Percentiles rank a stretch among this genome's conserved stretches.
phyloP scores from a whole-genome alignment of 2,329 filamentous ascomycete species.

The Pyricularia pennisetigena region DNA sequence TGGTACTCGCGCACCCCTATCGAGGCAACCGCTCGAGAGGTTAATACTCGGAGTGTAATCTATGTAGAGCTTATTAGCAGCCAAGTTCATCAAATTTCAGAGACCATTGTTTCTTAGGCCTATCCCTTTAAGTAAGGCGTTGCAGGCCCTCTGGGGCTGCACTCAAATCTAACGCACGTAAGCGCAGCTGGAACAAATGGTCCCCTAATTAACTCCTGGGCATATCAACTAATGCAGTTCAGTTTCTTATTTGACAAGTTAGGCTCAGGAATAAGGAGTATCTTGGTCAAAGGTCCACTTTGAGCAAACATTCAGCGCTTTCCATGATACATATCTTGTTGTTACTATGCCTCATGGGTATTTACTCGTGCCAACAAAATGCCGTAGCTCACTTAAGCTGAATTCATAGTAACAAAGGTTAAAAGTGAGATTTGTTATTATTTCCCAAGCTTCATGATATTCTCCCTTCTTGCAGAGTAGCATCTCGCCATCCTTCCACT shows the following conservation, averaged over 20 bases:
- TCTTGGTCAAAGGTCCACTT: not conserved
- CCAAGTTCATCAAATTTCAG: not conserved
- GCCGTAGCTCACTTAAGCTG: not conserved
- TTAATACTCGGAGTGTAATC: no score
- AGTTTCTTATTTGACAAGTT: not conserved
- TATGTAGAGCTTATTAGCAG: no score
- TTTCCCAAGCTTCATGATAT: not conserved
- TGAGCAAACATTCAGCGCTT: not conserved
- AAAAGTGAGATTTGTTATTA: not conserved
- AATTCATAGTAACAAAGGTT: not conserved
- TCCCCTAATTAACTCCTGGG: not conserved
- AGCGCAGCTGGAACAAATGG: not conserved
- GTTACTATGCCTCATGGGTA: not conserved
- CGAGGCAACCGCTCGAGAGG: no score
- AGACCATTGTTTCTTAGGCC: not conserved
- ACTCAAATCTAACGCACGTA: not conserved
- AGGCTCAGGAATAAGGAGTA: no score
- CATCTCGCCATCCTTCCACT: not conserved
- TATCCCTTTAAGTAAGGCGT: not conserved
- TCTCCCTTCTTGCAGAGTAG: not conserved
- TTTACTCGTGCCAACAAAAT: not conserved
- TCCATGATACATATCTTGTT: not conserved
- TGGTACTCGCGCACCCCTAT: no score
- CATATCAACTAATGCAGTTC: not conserved
- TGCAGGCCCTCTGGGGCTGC: not conserved